Conservation (phyloP, 179 eudicot species). For the Sideroxylon spinosum region DNA sequence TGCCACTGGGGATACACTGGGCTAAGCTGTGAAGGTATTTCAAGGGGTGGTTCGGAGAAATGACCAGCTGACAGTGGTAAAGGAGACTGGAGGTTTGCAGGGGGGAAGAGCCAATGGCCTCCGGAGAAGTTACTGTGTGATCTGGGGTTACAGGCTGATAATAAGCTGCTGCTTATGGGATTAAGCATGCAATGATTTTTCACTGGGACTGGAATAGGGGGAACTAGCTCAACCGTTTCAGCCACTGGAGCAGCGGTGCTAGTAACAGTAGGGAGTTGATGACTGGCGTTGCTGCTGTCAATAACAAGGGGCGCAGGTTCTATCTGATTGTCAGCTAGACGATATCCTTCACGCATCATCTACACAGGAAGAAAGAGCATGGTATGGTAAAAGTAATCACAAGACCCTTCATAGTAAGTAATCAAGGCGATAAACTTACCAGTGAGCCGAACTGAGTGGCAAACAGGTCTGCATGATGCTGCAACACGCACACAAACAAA, state of each 20-base stretch:
- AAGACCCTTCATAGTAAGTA: neutral
- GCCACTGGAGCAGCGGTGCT: neutral
- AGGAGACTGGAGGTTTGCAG: constrained; percentile 9
- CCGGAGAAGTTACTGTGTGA: constrained; percentile 5
- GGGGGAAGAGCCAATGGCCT: constrained; percentile 4
- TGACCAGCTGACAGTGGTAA: constrained; percentile 12
- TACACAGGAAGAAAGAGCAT: constrained; percentile 6
- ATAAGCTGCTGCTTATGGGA: neutral
- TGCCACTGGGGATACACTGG: constrained; percentile 14
- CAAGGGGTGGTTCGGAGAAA: constrained; percentile 13
- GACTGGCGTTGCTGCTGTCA: constrained; percentile 3
- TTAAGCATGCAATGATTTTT: neutral
- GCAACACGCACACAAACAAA: constrained; percentile 8
- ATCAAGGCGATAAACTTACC: constrained; percentile 13
- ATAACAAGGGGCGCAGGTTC: neutral
- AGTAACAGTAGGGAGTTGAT: neutral
- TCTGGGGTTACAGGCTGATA: neutral
- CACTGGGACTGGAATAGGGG: neutral
- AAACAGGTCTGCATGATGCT: constrained; percentile 20
- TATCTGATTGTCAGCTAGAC: neutral
- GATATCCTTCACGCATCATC: constrained; percentile 19
- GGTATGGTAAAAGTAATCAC: neutral
- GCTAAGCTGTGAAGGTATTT: constrained; percentile 11
- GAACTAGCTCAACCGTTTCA: constrained; percentile 9
- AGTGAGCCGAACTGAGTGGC: constrained; percentile 13